Percentiles rank a stretch among this genome's conserved stretches.
Conservation (phyloP, 2,329 filamentous ascomycete genomes). For the Balansia obtecta region DNA sequence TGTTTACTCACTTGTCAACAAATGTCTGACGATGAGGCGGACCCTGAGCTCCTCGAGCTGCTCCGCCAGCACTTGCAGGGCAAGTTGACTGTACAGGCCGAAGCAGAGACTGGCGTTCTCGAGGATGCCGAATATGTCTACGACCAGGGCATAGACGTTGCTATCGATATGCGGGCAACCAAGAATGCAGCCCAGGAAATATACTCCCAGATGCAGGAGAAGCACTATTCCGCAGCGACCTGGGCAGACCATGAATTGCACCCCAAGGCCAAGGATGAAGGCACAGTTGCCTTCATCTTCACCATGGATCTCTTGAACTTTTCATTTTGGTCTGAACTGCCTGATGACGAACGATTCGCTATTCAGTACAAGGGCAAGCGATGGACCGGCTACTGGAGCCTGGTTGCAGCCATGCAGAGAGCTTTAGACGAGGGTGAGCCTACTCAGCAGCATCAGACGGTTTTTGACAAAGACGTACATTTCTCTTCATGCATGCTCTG, state of each 20-base stretch:
- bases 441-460: background rate
- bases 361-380: constrained; percentile 67
- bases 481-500: background rate
- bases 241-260: constrained; percentile 89
- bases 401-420: constrained; percentile 76
- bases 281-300: constrained; percentile 83
- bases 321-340: constrained; percentile 77
- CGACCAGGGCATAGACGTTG: constrained; percentile 87
- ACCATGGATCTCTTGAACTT: constrained; percentile 97
- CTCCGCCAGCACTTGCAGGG: constrained; percentile 68
- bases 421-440: constrained; percentile 68
- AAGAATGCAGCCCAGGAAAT: constrained; percentile 74
- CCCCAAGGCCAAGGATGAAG: constrained; percentile 68
- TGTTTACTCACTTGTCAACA: background rate
- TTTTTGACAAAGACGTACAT: background rate
- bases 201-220: constrained; percentile 69
- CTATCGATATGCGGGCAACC: constrained; percentile 69
- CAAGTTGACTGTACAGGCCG: constrained; percentile 37
- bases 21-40: constrained; percentile 87
- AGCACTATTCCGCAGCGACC: constrained; percentile 68
- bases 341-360: constrained; percentile 62
- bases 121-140: constrained; percentile 75
- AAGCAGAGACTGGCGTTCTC: constrained; percentile 71
- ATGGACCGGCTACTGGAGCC: constrained; percentile 93
- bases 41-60: constrained; percentile 76